Evolutionary conservation across 495 filamentous ascomycete species (phyloP).

Genomic region (Penicillium longicatenatum): DNA sequence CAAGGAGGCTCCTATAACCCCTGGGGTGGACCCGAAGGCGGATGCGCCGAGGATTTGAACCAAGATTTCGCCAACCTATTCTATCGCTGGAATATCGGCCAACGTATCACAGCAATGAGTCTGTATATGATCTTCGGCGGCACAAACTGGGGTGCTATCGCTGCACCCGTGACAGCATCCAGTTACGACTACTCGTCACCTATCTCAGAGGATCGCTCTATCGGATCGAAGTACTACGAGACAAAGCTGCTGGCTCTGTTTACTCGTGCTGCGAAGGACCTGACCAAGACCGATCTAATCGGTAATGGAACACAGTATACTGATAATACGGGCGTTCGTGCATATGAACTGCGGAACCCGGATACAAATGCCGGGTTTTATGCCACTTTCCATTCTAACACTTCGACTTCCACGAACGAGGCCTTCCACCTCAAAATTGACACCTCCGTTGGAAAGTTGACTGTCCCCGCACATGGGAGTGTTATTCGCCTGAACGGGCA

Average conservation of each 20-base stretch:
- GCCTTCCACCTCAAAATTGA: constrained; percentile 55
- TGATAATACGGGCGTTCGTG: constrained; percentile 46
- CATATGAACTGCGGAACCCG: constrained; percentile 57
- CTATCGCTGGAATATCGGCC: constrained; percentile 59
- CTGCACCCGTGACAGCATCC: constrained; percentile 48
- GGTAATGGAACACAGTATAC: constrained; percentile 61
- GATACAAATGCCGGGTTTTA: constrained; percentile 59
- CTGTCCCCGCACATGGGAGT: constrained; percentile 41
- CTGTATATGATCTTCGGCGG: constrained; percentile 65
- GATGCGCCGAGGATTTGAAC: constrained; percentile 46
- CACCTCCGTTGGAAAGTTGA: constrained; percentile 55
- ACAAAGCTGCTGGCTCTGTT: constrained; percentile 62
- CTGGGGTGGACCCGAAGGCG: constrained; percentile 60
- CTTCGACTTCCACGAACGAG: constrained; percentile 46
- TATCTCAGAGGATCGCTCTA: constrained; percentile 58
- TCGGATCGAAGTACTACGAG: constrained; percentile 60
- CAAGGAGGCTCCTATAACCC: constrained; percentile 66
- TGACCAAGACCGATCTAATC: constrained; percentile 54
- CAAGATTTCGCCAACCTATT: constrained; percentile 61
- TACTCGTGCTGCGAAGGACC: constrained; percentile 52
- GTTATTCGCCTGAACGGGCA: constrained; percentile 56
- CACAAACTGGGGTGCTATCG: constrained; percentile 57
- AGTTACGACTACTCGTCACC: constrained; percentile 64
- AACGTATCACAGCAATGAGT: constrained; percentile 54
- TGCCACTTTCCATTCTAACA: constrained; percentile 52